Conservation (phyloP, 1,284 basidiomycete genomes). For the Violaceomyces palustris region DNA sequence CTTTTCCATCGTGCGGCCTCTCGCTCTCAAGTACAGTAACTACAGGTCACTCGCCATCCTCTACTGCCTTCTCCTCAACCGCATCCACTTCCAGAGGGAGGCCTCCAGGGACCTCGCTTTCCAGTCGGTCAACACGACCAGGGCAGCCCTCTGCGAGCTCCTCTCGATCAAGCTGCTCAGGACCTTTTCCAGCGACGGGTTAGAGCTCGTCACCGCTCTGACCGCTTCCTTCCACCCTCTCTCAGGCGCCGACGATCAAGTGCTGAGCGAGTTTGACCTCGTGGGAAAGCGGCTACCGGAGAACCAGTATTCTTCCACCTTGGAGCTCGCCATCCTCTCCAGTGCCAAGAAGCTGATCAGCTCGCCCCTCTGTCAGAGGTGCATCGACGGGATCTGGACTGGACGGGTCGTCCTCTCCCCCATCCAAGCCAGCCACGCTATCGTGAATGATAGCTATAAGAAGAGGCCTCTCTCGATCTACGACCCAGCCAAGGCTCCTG, state of each 20-base stretch:
- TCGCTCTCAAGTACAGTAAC: slow-evolving; percentile 40
- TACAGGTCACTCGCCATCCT: slow-evolving; percentile 60
- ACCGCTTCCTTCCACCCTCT: slow-evolving; percentile 82
- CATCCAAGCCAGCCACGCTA: slow-evolving; percentile 33
- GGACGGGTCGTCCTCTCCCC: slow-evolving; percentile 38
- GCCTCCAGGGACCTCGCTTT: slow-evolving; percentile 54
- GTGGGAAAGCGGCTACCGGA: slow-evolving; percentile 10
- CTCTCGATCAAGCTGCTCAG: slow-evolving; percentile 76
- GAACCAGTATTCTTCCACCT: slow-evolving; percentile 30
- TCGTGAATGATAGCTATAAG: slow-evolving; percentile 73
- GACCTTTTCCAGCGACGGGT: slow-evolving; percentile 45
- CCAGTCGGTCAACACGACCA: slow-evolving; percentile 65
- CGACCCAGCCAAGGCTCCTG: slow-evolving; percentile 82
- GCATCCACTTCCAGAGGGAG: slow-evolving; percentile 73
- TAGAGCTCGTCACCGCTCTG: slow-evolving; percentile 71
- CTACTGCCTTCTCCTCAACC: slow-evolving; percentile 83
- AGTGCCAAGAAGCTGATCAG: slow-evolving; percentile 45
- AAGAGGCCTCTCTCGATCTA: slow-evolving; percentile 85
- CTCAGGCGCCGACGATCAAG: slow-evolving; percentile 54
- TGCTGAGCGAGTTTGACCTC: slow-evolving; percentile 17
- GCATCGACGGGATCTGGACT: slow-evolving; percentile 43
- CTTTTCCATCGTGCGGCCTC: slow-evolving; percentile 39
- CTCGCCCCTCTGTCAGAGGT: slow-evolving; percentile 40
- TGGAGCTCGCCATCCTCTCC: slow-evolving; percentile 44
- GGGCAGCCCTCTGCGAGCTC: slow-evolving; percentile 80